Conservation (phyloP, 1,284 basidiomycete genomes). For the Moesziomyces antarcticus region DNA sequence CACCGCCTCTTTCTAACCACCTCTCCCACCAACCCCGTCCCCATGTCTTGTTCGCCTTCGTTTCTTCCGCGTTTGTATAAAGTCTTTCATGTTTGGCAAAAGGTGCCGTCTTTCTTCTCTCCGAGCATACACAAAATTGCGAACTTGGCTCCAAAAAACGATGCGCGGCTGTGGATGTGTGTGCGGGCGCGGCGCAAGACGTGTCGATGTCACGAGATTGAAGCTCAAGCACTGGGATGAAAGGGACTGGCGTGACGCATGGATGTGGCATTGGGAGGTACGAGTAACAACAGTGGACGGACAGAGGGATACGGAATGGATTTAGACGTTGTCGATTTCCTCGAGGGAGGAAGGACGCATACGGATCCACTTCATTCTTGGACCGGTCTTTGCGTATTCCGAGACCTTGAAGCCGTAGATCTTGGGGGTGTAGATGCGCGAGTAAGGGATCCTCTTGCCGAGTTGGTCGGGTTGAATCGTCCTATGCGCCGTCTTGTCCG, state of each 20-base stretch:
- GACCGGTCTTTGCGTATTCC: conserved; percentile 80
- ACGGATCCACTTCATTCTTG: conserved; percentile 95
- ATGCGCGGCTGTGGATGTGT: background rate
- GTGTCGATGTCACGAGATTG: no score
- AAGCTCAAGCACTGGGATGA: no score
- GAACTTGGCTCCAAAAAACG: conserved; percentile 26
- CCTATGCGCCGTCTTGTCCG: conserved; percentile 5
- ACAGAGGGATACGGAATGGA: background rate
- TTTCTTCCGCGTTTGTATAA: conserved; percentile 24
- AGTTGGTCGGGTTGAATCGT: conserved; percentile 53
- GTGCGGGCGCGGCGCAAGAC: background rate
- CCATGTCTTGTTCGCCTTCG: conserved; percentile 37
- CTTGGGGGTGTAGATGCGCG: conserved; percentile 83
- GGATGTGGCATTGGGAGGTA: no score
- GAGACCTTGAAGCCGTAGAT: conserved; percentile 83
- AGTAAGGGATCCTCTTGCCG: conserved; percentile 49
- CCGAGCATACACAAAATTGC: conserved; percentile 14
- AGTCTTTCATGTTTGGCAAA: conserved; percentile 2
- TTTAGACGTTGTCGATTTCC: conserved; percentile 75
- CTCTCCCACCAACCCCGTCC: background rate
- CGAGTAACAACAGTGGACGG: background rate
- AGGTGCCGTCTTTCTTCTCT: conserved; percentile 2
- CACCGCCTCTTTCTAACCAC: conserved; percentile 12
- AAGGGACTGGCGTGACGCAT: background rate
- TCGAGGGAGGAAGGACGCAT: conserved; percentile 81